phyloP scores from a whole-genome alignment of 768 basidiomycete species.

The Tulasnella sp. region DNA sequence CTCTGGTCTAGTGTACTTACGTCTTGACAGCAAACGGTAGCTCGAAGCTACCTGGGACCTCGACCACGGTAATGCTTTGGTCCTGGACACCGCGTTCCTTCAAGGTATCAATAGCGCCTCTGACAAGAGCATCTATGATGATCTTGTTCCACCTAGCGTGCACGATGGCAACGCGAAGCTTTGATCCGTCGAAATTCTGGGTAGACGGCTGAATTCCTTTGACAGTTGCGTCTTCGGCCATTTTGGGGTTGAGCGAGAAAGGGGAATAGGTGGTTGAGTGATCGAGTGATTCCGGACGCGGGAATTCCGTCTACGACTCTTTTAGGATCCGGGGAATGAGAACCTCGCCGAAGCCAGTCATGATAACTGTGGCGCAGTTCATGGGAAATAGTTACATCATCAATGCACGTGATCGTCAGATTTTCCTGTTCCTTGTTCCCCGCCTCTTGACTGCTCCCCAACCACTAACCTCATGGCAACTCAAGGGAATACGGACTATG shows the following conservation, averaged over 20 bases:
- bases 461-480: neutral
- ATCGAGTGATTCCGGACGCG: neutral
- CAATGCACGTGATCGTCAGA: neutral
- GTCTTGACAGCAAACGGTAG: slow-evolving; percentile 78
- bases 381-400: neutral
- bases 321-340: neutral
- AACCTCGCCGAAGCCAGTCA: neutral
- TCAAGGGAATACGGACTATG: neutral
- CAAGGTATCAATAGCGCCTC: slow-evolving; percentile 74
- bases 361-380: neutral
- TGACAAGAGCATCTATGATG: slow-evolving; percentile 80
- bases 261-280: neutral
- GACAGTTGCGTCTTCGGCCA: slow-evolving; percentile 46
- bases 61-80: slow-evolving; percentile 83
- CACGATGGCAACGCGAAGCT: slow-evolving; percentile 82
- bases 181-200: slow-evolving; percentile 68
- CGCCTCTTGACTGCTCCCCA: neutral
- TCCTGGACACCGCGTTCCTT: slow-evolving; percentile 83
- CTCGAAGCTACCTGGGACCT: slow-evolving; percentile 94
- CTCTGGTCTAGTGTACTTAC: slow-evolving; percentile 41
- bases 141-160: slow-evolving; percentile 93
- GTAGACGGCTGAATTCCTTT: slow-evolving; percentile 68
- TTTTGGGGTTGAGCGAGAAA: neutral
- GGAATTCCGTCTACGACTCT: neutral
- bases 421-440: neutral